phyloP scores from a whole-genome alignment of 2,329 filamentous ascomycete species.

The Dactylella cylindrospora region DNA sequence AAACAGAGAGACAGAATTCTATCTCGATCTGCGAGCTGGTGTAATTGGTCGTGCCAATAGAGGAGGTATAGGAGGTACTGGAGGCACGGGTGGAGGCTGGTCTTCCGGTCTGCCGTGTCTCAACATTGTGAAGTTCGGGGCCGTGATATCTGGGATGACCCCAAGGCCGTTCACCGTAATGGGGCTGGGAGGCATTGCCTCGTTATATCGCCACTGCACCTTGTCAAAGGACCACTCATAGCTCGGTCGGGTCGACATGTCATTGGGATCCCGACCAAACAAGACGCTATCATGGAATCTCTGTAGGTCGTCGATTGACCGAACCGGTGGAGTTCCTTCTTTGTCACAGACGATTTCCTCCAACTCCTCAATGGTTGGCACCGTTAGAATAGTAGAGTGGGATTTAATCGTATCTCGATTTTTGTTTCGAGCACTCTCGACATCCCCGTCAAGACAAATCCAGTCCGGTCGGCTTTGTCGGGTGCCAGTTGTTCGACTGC shows the following conservation, averaged over 20 bases:
- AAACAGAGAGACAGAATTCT: conserved; percentile 14
- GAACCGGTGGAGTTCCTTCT: conserved; percentile 14
- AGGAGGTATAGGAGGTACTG: conserved; percentile 21
- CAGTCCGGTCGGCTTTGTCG: too few species aligned
- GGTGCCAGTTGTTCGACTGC: conserved; percentile 17
- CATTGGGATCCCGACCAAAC: not conserved
- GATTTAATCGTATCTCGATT: conserved; percentile 41
- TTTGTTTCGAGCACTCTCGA: conserved; percentile 24
- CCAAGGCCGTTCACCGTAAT: conserved; percentile 31
- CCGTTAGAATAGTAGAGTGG: conserved; percentile 34
- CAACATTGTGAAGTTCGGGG: too few species aligned
- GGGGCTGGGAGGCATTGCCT: conserved; percentile 23
- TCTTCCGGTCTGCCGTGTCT: too few species aligned
- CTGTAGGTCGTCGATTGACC: conserved; percentile 33
- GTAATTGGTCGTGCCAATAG: conserved; percentile 28
- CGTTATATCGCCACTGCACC: conserved; percentile 40
- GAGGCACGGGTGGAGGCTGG: too few species aligned
- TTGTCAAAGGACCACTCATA: conserved; percentile 42
- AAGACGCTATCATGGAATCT: conserved; percentile 25
- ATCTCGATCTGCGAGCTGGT: conserved; percentile 34
- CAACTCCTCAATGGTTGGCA: conserved; percentile 36
- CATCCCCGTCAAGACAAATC: conserved; percentile 32
- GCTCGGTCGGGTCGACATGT: conserved; percentile 1
- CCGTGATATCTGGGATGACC: conserved; percentile 38
- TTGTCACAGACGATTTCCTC: conserved; percentile 31